A percentile compares a stretch with the other conserved stretches of the same genome.
Evolutionary conservation across 225 moss, liverwort and hornwort genomes (phyloP).

Genomic region (Pleurozium schreberi): DNA sequence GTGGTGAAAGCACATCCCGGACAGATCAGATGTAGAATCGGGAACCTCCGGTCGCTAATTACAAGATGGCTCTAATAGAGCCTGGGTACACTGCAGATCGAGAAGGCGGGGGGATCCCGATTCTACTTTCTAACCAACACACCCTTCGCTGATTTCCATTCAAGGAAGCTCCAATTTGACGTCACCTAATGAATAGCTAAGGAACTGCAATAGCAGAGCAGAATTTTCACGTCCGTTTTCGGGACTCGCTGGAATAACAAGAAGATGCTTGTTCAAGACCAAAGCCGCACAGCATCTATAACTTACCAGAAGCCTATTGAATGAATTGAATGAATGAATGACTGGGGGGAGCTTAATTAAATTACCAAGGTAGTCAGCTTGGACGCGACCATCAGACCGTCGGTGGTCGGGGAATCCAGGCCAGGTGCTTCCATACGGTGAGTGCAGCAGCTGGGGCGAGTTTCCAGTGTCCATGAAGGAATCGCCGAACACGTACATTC

Average conservation of each 20-base stretch:
- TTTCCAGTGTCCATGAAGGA: slow-evolving; percentile 16
- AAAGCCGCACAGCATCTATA: too few species aligned
- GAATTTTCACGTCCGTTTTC: background rate
- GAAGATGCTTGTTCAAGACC: background rate
- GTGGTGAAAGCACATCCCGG: background rate
- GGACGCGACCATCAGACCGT: slow-evolving; percentile 6
- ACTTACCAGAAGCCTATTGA: background rate
- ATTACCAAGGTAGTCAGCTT: slow-evolving; percentile 13
- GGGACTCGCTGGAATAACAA: background rate
- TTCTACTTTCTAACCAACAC: background rate
- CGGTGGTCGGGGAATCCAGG: background rate
- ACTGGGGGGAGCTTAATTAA: background rate
- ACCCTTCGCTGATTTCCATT: background rate
- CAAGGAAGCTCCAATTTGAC: background rate
- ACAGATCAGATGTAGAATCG: background rate
- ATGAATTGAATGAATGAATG: background rate
- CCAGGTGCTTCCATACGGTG: slow-evolving; percentile 6
- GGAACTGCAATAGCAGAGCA: background rate
- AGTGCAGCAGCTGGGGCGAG: background rate
- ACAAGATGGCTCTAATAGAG: background rate
- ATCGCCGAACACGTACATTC: slow-evolving; percentile 2
- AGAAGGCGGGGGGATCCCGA: background rate
- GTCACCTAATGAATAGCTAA: too few species aligned
- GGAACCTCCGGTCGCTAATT: background rate
- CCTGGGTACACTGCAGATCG: background rate